Conservation (phyloP, 164 flowering plant genomes). For the Amborella trichopoda region DNA sequence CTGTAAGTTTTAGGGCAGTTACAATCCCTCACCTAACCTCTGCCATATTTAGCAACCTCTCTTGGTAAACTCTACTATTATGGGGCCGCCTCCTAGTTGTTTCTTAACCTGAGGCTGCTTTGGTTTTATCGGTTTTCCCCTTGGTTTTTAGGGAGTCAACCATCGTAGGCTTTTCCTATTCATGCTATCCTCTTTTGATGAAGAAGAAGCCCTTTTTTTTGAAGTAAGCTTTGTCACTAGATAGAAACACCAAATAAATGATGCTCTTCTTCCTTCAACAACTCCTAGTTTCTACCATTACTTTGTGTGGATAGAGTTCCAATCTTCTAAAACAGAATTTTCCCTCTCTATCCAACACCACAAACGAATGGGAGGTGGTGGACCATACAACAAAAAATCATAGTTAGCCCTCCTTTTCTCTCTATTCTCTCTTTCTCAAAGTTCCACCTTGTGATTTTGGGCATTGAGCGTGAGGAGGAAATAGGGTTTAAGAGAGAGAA, state of each 20-base stretch:
- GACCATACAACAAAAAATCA: too few relatives aligned
- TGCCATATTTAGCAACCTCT: slow-evolving; percentile 86
- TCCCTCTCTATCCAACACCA: background rate
- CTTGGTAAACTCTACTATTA: slow-evolving; percentile 77
- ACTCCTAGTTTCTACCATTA: slow-evolving; percentile 12
- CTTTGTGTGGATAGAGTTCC: slow-evolving; percentile 18
- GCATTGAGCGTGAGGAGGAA: too few relatives aligned
- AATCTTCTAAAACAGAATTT: too few relatives aligned
- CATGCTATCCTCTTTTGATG: too few relatives aligned
- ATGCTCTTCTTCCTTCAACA: slow-evolving; percentile 26
- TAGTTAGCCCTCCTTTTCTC: background rate
- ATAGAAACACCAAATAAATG: slow-evolving; percentile 77
- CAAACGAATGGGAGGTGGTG: background rate
- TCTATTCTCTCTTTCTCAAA: too few relatives aligned
- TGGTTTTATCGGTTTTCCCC: slow-evolving; percentile 17
- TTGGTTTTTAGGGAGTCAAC: slow-evolving; percentile 17
- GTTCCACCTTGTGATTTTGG: too few relatives aligned
- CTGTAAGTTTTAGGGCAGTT: slow-evolving; percentile 74
- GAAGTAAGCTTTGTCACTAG: slow-evolving; percentile 76
- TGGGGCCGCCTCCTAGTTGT: slow-evolving; percentile 78
- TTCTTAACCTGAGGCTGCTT: slow-evolving; percentile 41
- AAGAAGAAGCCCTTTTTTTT: slow-evolving; percentile 48
- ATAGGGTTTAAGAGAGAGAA: too few relatives aligned
- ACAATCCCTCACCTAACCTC: slow-evolving; percentile 81
- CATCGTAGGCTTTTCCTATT: slow-evolving; percentile 18